phyloP scores from a whole-genome alignment of 148 eudicot genomes.

The Chenopodium suecicum region DNA sequence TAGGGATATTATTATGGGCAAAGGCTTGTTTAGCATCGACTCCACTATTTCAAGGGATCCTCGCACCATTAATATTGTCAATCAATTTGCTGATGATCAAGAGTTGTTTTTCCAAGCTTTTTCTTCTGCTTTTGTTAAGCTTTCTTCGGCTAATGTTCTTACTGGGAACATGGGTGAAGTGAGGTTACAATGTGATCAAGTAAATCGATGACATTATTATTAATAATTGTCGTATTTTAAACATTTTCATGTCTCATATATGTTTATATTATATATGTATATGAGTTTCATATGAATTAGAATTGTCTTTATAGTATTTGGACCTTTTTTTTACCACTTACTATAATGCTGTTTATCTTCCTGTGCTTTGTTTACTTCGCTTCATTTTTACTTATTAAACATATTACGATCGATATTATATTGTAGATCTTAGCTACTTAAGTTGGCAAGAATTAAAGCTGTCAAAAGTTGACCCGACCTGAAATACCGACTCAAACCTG shows the following conservation, averaged over 20 bases:
- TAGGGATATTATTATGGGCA: slow-evolving; percentile 29
- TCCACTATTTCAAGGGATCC: slow-evolving; percentile 38
- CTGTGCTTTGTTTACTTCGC: too few relatives aligned
- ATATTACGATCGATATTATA: too few relatives aligned
- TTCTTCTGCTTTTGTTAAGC: slow-evolving; percentile 55
- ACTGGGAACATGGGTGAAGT: slow-evolving; percentile 49
- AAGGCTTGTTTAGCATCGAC: slow-evolving; percentile 46
- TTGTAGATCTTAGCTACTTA: too few relatives aligned
- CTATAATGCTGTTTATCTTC: too few relatives aligned
- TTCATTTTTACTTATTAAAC: too few relatives aligned
- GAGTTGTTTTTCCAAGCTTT: slow-evolving; percentile 42
- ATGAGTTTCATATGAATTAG: background rate
- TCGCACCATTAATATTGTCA: slow-evolving; percentile 32
- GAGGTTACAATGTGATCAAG: slow-evolving; percentile 36
- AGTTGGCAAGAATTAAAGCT: too few relatives aligned
- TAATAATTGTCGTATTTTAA: too few relatives aligned
- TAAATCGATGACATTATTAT: slow-evolving; percentile 18
- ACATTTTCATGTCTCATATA: background rate
- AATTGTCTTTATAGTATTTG: too few relatives aligned
- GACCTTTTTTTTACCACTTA: too few relatives aligned
- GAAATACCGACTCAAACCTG: too few relatives aligned
- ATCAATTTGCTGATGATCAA: slow-evolving; percentile 36
- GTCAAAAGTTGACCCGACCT: too few relatives aligned
- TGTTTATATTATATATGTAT: too few relatives aligned
- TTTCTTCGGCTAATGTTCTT: slow-evolving; percentile 45